Evolutionary conservation across 176 grass and related monocot species (phyloP).

Genomic region (Carex littledalei): DNA sequence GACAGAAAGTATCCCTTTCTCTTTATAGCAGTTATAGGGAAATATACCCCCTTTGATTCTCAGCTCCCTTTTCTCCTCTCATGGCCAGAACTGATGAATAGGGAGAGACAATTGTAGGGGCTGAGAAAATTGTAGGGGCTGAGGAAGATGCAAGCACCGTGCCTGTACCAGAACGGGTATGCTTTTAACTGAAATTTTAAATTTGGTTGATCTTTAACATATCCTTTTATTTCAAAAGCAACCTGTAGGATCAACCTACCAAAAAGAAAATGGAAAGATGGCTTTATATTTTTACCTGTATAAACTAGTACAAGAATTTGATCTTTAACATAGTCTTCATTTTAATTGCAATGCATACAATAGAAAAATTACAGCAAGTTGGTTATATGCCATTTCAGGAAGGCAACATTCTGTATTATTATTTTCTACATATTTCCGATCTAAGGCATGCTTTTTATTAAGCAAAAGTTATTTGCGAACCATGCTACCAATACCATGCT

Average conservation of each 20-base stretch:
- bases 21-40: constrained; percentile 12
- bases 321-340: not conserved
- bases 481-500: not conserved
- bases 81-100: not conserved
- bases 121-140: constrained; percentile 53
- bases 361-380: not conserved
- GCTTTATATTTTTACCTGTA: not conserved
- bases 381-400: not conserved
- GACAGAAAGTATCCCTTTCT: constrained; percentile 5
- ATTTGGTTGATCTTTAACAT: constrained; percentile 3
- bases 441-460: not conserved
- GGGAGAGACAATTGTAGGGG: constrained; percentile 90
- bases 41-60: not conserved
- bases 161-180: constrained; percentile 73
- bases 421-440: not conserved
- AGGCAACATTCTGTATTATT: not conserved
- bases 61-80: not conserved
- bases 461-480: not conserved
- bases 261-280: not conserved
- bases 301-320: constrained; percentile 6
- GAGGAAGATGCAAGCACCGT: constrained; percentile 55
- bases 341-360: not conserved
- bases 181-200: constrained; percentile 16
- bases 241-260: not conserved
- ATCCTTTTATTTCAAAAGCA: constrained; percentile 6